Evolutionary conservation across 345 rosid species (phyloP), one percentile per base, ranked within the genome.

Genomic region (Acer saccharum): DNA sequence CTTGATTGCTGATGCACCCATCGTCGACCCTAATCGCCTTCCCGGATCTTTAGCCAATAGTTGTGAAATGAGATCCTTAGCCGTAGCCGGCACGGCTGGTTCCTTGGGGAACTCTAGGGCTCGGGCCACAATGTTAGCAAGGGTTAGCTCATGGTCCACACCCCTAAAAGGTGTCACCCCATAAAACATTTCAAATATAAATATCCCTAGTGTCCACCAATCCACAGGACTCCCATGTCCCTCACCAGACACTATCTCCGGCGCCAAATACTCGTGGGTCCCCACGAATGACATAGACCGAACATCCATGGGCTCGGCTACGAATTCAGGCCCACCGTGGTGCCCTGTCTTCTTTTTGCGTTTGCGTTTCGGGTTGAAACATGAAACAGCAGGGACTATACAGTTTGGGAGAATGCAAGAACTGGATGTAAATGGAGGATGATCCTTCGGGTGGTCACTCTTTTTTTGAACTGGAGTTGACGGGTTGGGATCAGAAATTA

Each of bases 151-250:
- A 65, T 93, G 96, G 87, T 95, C 98, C 80, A 86, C 74, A 0
- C 99, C 99, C 82, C 86, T 82, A 50, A 93, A 95, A 9, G 97
- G 97, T 0, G 99, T 93, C 16, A 85, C 81, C 63, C 96, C 99
- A 44, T 89, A 90, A 77, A 92, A 91, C 7, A 95, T 83, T 79
- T 95, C 97, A 57, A 83, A 93, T 82, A 90, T 90, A 76, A 93
- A 93, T 81, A 95, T 90, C 72, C 97, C 98, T 1, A 92, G 70
- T 0, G 98, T 95, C 99, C 99, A 95, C 99, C 99, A 95, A 78
- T 91, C 98, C 23, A 95, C 98, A 0, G 93, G 88, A 44, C 92
- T 92, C 11, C 97, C 97, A 8, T 95, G 99, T 0, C 98, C 99
- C 84, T 95, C 96, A 1, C 96, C 96, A 58, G 97, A 95, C 50